Percentiles rank a stretch among this genome's conserved stretches.
phyloP scores from a whole-genome alignment of 495 filamentous ascomycete genomes.

The Penicillium paradoxum region DNA sequence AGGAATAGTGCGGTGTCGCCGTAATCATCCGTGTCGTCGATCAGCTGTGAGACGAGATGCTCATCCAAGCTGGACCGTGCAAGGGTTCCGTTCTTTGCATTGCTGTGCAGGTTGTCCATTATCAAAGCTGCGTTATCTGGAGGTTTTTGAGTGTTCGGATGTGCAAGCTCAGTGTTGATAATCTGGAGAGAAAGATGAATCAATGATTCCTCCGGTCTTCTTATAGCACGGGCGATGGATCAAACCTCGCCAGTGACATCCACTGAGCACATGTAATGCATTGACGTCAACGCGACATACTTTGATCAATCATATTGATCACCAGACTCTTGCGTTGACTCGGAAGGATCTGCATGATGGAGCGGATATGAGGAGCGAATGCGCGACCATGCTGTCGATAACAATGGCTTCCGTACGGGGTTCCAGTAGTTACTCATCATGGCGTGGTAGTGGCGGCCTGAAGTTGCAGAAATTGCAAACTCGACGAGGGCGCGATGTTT shows the following conservation, averaged over 20 bases:
- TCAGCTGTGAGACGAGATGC: background rate
- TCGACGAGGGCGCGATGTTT: background rate
- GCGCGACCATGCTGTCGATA: background rate
- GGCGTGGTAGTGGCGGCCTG: background rate
- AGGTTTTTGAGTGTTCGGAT: background rate
- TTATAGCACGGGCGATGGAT: background rate
- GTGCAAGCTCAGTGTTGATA: background rate
- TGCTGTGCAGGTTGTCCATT: background rate
- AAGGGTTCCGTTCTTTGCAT: background rate
- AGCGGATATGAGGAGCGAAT: background rate
- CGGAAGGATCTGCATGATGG: background rate
- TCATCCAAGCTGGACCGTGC: background rate
- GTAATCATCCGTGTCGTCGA: conserved; percentile 37
- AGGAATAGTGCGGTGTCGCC: background rate
- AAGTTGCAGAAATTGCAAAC: background rate
- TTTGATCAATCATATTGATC: background rate
- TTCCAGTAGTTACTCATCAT: background rate
- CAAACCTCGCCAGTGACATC: background rate
- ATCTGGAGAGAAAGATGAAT: background rate
- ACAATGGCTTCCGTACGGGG: background rate
- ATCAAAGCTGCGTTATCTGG: background rate
- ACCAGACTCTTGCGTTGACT: background rate
- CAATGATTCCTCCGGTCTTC: background rate
- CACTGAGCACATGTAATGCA: background rate
- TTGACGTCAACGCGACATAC: background rate